phyloP scores from a whole-genome alignment of 352 stramenopile genomes.

The Phytophthora megakarya region DNA sequence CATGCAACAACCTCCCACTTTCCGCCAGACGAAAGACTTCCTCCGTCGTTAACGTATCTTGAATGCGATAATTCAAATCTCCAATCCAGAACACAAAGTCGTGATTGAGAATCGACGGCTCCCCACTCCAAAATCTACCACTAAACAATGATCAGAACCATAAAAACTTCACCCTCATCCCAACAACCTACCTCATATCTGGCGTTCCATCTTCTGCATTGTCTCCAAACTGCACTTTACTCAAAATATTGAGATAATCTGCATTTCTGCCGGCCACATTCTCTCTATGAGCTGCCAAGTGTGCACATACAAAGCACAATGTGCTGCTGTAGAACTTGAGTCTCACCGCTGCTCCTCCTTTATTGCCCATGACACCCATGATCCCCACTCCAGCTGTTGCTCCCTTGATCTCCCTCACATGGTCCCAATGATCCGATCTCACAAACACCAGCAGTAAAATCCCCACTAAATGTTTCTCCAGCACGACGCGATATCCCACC shows the following conservation, averaged over 20 bases:
- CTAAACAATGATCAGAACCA: constrained; percentile 13
- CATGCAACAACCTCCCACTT: constrained; percentile 37
- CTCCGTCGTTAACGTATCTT: constrained; percentile 73
- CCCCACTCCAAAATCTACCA: constrained; percentile 50
- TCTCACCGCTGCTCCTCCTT: constrained; percentile 96
- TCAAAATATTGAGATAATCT: constrained; percentile 98
- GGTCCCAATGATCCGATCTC: constrained; percentile 63
- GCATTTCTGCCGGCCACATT: constrained; percentile 97
- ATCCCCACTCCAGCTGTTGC: constrained; percentile 96
- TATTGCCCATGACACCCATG: constrained; percentile 99
- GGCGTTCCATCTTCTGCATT: constrained; percentile 24
- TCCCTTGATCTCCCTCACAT: constrained; percentile 89
- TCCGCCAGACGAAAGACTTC: constrained; percentile 72
- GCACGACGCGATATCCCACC: constrained; percentile 72
- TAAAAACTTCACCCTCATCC: not conserved
- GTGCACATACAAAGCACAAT: constrained; percentile 98
- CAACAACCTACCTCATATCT: constrained; percentile 37
- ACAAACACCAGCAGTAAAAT: constrained; percentile 98
- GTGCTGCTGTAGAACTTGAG: constrained; percentile 98
- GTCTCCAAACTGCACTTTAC: constrained; percentile 94
- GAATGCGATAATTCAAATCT: constrained; percentile 93
- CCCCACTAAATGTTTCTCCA: constrained; percentile 96
- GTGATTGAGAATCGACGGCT: constrained; percentile 93
- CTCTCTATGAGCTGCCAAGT: constrained; percentile 98
- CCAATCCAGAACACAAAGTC: constrained; percentile 99